Evolutionary conservation across 2,329 filamentous ascomycete species (phyloP).

Genomic region (Periglandula ipomoeae): DNA sequence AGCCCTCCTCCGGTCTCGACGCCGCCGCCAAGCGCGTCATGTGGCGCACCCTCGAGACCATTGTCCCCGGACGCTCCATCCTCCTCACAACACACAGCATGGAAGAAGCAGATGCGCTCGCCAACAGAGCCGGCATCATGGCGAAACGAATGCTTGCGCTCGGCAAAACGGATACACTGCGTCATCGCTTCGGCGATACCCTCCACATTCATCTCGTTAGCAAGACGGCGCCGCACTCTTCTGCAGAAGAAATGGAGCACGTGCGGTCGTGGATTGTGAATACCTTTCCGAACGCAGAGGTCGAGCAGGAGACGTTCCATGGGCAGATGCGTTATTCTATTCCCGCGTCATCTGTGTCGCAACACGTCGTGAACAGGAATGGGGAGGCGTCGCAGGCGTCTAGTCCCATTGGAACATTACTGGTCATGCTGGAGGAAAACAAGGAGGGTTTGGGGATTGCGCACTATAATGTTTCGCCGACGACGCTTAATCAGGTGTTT

Average conservation of each 20-base stretch:
- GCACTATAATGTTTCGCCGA: constrained; percentile 80
- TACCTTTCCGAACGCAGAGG: constrained; percentile 53
- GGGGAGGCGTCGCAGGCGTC: constrained; percentile 25
- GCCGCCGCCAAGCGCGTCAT: constrained; percentile 85
- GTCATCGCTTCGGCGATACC: constrained; percentile 66
- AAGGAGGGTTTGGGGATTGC: constrained; percentile 62
- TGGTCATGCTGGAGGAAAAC: constrained; percentile 63
- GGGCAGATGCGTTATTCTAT: constrained; percentile 83
- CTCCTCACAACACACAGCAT: constrained; percentile 88
- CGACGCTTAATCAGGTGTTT: constrained; percentile 87
- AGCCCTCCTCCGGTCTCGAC: constrained; percentile 82
- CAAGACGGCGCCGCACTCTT: constrained; percentile 63
- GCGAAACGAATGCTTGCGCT: constrained; percentile 78
- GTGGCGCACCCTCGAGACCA: constrained; percentile 74
- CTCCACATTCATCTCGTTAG: constrained; percentile 78
- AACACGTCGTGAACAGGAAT: constrained; percentile 45
- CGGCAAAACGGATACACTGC: constrained; percentile 63
- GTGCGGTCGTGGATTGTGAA: constrained; percentile 57
- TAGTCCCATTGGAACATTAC: constrained; percentile 57
- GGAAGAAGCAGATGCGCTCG: constrained; percentile 89
- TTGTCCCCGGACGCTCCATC: constrained; percentile 69
- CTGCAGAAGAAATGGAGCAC: constrained; percentile 54
- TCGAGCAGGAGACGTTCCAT: constrained; percentile 70
- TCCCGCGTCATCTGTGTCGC: constrained; percentile 58
- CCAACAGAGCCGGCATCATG: constrained; percentile 76